Evolutionary conservation across 306 rosid species (phyloP), one percentile per base, ranked within the genome.

Genomic region (Quercus aquifolioides): DNA sequence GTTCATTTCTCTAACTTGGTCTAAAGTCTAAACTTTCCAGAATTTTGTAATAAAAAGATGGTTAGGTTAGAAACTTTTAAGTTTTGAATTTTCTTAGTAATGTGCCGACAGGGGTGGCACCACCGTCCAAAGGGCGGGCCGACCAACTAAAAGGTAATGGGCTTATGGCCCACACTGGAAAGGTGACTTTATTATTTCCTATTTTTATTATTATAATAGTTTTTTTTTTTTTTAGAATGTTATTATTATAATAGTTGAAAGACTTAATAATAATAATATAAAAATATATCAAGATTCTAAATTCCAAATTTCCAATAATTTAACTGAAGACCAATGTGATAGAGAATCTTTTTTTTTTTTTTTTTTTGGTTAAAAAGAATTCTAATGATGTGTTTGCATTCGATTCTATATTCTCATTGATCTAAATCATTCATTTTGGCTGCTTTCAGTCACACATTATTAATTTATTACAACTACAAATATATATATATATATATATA

Each of bases 41-140:
- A 41, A 49, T 49, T 49, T 49, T 10, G 17, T 10, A 49, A 49
- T 10, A 49, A 49, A 49, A 49, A 49, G 17, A 3, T 0, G 12
- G 11, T 41, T 0, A 41, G 46, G 46, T 41, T 0, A 41, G 46
- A 41, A 49, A 49, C 54, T 49, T 49, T 49, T 3, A 49, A 49
- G 54, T 11, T 4, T 11, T 19, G 21, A 57, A 57, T n/a, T n/a
- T 19, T 6, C 26, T 12, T 7, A 3, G 5, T 58, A 4, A 12
- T 6, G 8, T 69, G 56, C 23, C 25, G 63, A 63, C 26, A 64
- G 73, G 76, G 83, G 80, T 28, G 81, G 88, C 84, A 31, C 71
- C 73, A 74, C 55, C 59, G 82, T 64, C 4, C 69, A 79, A 11
- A 35, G 91, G 73, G 73, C 83, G 43, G 91, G 73, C 75, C 84